phyloP scores from a whole-genome alignment of 2,329 filamentous ascomycete genomes.

The Eurotiales sp. region DNA sequence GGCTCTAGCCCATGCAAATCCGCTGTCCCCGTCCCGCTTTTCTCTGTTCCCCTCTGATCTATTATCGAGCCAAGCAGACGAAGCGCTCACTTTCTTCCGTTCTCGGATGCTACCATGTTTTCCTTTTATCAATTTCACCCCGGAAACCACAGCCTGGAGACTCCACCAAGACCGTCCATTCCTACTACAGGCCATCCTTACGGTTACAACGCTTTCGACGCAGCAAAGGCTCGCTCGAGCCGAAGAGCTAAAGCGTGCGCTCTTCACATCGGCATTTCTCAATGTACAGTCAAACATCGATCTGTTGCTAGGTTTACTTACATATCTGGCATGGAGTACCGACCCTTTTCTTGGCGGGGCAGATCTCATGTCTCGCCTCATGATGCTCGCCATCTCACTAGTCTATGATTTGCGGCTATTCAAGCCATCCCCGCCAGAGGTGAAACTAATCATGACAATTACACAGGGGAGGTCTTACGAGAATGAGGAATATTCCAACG shows the following conservation, averaged over 20 bases:
- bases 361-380: conserved; percentile 32
- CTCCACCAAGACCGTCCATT: conserved; percentile 31
- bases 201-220: conserved; percentile 30
- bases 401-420: conserved; percentile 35
- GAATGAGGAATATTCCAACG: conserved; percentile 8
- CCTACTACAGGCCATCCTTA: conserved; percentile 34
- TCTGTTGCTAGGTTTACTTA: conserved; percentile 34
- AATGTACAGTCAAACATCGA: conserved; percentile 32
- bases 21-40: not conserved
- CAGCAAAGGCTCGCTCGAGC: conserved; percentile 23
- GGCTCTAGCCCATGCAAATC: not conserved
- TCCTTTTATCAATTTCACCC: conserved; percentile 31
- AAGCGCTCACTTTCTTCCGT: conserved; percentile 27
- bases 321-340: conserved; percentile 37
- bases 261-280: conserved; percentile 28
- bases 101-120: conserved; percentile 34
- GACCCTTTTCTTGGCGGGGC: conserved; percentile 31
- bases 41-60: conserved; percentile 2
- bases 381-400: conserved; percentile 37
- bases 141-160: conserved; percentile 26
- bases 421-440: conserved; percentile 28
- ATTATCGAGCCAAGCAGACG: conserved; percentile 18
- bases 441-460: conserved; percentile 28
- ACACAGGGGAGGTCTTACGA: conserved; percentile 25
- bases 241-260: conserved; percentile 28